Evolutionary conservation across 179 eudicot species (phyloP).

Genomic region (Corrigiola litoralis): DNA sequence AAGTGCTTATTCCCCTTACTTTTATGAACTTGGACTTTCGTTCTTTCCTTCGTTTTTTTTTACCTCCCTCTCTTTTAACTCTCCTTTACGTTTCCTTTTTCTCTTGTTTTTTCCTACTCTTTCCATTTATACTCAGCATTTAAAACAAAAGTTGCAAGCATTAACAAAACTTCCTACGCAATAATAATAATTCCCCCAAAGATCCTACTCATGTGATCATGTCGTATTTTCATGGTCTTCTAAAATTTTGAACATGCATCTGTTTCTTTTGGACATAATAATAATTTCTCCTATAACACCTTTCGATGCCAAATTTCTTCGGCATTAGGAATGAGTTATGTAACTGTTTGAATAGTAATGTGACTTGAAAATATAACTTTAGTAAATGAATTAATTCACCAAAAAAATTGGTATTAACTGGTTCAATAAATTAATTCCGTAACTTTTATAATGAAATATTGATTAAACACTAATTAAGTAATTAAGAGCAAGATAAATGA

Average conservation of each 20-base stretch:
- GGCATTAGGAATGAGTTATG: not conserved
- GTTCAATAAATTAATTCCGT: too few relatives aligned
- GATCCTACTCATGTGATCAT: slow-evolving; percentile 9
- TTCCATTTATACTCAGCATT: too few relatives aligned
- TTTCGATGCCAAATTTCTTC: not conserved
- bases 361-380: too few relatives aligned
- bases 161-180: not conserved
- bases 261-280: too few relatives aligned
- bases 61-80: not conserved
- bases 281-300: not conserved
- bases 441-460: too few relatives aligned
- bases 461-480: too few relatives aligned
- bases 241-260: too few relatives aligned
- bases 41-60: not conserved
- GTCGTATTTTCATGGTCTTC: too few relatives aligned
- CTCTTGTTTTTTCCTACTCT: not conserved
- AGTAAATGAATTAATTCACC: too few relatives aligned
- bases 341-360: not conserved
- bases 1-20: slow-evolving; percentile 6
- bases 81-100: not conserved
- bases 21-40: not conserved
- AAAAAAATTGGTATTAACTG: too few relatives aligned
- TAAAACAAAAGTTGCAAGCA: slow-evolving; percentile 10
- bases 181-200: not conserved
- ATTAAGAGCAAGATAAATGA: too few relatives aligned